Percentiles rank a stretch among this genome's conserved stretches.
phyloP scores from a whole-genome alignment of 768 basidiomycete genomes.

The Collybia mongolica region DNA sequence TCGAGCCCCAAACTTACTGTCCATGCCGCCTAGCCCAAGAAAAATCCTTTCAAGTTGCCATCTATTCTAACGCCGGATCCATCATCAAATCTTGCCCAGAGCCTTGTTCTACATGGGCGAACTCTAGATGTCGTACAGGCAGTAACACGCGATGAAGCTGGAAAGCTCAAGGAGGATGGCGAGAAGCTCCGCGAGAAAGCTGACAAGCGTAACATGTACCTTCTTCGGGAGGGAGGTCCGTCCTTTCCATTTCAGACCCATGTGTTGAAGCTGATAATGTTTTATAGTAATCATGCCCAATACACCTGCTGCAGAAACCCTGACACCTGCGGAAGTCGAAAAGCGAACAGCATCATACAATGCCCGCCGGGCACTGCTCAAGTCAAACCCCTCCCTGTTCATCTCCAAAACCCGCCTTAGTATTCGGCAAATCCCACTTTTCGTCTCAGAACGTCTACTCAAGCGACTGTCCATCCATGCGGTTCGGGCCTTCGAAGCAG shows the following conservation, averaged over 20 bases:
- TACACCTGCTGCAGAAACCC: constrained; percentile 69
- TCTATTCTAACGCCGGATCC: constrained; percentile 95
- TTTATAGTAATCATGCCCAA: constrained; percentile 84
- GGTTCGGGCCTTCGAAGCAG: constrained; percentile 69
- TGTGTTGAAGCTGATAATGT: not conserved
- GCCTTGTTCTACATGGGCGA: constrained; percentile 86
- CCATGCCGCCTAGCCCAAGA: constrained; percentile 44
- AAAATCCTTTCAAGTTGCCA: constrained; percentile 84
- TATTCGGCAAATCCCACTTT: constrained; percentile 88
- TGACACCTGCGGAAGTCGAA: constrained; percentile 78
- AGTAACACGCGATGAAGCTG: constrained; percentile 87
- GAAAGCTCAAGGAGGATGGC: constrained; percentile 84
- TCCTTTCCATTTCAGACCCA: constrained; percentile 5
- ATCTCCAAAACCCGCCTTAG: constrained; percentile 94
- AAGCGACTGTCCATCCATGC: constrained; percentile 87
- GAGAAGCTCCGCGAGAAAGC: constrained; percentile 84
- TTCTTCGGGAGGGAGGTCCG: constrained; percentile 93
- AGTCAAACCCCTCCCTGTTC: constrained; percentile 90
- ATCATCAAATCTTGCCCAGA: constrained; percentile 77
- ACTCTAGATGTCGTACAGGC: constrained; percentile 90
- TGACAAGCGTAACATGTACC: constrained; percentile 94
- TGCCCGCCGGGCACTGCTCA: constrained; percentile 77
- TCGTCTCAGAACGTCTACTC: constrained; percentile 85
- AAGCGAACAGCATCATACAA: constrained; percentile 84
- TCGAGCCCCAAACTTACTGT: not conserved